These are phyloP conservation scores for Candida chauliodis DNA, from an alignment of 805 yeast species.

Conservation along the genomic window DNA sequence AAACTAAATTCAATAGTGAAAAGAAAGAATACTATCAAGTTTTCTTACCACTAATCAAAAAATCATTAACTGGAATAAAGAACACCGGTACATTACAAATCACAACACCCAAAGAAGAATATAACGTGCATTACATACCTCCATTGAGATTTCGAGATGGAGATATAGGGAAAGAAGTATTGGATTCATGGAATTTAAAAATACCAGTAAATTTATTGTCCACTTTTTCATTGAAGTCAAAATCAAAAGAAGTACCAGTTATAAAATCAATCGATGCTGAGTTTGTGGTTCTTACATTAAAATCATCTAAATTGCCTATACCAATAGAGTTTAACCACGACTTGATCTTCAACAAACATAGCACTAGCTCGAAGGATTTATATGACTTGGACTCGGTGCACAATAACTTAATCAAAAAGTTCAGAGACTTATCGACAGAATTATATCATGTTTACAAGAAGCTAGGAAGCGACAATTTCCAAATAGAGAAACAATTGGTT, in stretches of 20 bases:
- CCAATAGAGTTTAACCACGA: conserved; percentile 39
- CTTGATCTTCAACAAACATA: conserved; percentile 21
- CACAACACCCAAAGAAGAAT: conserved; percentile 17
- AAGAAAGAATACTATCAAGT: conserved; percentile 12
- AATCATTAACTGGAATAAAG: conserved; percentile 14
- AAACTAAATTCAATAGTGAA: conserved; percentile 7
- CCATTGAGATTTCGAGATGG: conserved; percentile 17
- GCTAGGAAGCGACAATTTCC: conserved; percentile 23
- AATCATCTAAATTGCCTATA: conserved; percentile 29
- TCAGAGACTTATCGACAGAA: conserved; percentile 17
- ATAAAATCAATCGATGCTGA: conserved; percentile 22
- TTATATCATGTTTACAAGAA: conserved; percentile 16
- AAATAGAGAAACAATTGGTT: conserved; percentile 25
- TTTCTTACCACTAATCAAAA: conserved; percentile 12
- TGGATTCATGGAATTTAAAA: conserved; percentile 21
- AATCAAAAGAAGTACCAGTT: conserved; percentile 9
- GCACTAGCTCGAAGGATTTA: conserved; percentile 7
- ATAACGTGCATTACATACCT: conserved; percentile 20
- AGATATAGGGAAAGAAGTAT: not conserved
- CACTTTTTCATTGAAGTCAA: conserved; percentile 3
- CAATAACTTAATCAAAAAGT: conserved; percentile 20
- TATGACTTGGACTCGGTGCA: conserved; percentile 22
- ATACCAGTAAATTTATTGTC: conserved; percentile 23
- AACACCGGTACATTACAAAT: conserved; percentile 12
- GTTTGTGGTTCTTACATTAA: conserved; percentile 27